Conservation (phyloP, 495 filamentous ascomycete genomes). For the Penicillium macrosclerotiorum region DNA sequence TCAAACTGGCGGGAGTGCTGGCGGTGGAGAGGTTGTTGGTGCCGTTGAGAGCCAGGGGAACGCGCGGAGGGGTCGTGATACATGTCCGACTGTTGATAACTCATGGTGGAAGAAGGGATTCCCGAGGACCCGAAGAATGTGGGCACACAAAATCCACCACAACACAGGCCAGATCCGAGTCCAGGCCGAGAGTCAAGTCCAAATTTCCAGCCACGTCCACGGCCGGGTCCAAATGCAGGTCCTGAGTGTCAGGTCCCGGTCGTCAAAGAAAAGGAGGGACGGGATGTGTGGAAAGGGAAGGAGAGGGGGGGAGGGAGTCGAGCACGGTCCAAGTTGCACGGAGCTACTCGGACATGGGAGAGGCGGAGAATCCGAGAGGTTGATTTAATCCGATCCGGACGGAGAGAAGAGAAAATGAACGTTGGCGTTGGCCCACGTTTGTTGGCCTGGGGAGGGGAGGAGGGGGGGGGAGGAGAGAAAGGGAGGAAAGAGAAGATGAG, state of each 20-base stretch:
- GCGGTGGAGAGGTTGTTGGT: slow-evolving; percentile 64
- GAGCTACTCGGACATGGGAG: slow-evolving; percentile 20
- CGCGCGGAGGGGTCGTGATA: slow-evolving; percentile 61
- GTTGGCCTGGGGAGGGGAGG: background rate
- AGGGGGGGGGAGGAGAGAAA: slow-evolving; percentile 2
- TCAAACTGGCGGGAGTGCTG: slow-evolving; percentile 70
- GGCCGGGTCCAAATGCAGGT: slow-evolving; percentile 1
- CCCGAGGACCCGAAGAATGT: slow-evolving; percentile 40
- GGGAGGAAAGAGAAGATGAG: no score
- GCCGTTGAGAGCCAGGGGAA: slow-evolving; percentile 60
- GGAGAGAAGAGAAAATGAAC: no score
- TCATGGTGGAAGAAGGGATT: slow-evolving; percentile 41
- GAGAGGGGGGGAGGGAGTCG: no score
- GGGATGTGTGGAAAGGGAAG: no score
- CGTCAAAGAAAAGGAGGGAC: no score
- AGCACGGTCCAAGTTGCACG: slow-evolving; percentile 15
- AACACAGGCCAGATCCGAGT: slow-evolving; percentile 34
- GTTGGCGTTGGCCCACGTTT: no score
- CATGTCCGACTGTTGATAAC: slow-evolving; percentile 62
- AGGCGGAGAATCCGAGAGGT: no score
- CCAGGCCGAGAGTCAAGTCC: no score
- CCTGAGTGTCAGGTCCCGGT: background rate
- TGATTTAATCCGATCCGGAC: no score
- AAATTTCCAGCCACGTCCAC: slow-evolving; percentile 35
- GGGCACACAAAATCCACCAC: slow-evolving; percentile 41